Conservation (phyloP, 2,329 filamentous ascomycete species). For the Claviceps fusiformis region DNA sequence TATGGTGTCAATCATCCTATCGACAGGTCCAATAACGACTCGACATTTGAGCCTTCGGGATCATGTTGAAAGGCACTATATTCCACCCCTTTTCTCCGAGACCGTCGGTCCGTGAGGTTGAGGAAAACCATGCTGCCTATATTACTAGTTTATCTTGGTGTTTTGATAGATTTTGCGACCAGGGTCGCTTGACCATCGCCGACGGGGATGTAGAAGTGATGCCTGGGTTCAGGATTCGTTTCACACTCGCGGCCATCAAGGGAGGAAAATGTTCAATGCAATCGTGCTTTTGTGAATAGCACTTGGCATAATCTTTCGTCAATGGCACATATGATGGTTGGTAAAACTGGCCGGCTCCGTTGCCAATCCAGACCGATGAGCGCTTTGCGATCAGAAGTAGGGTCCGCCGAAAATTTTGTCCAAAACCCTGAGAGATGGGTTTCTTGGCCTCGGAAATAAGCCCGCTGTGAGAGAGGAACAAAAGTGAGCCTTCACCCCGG, state of each 20-base stretch:
- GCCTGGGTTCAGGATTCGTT: too few relatives aligned
- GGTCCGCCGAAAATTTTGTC: too few relatives aligned
- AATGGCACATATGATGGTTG: too few relatives aligned
- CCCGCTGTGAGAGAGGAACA: not conserved
- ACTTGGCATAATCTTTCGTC: too few relatives aligned
- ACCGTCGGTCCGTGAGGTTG: slow-evolving; percentile 81
- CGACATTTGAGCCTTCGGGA: slow-evolving; percentile 39
- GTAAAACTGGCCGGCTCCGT: too few relatives aligned
- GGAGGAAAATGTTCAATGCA: too few relatives aligned
- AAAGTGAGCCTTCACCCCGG: too few relatives aligned
- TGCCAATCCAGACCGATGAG: too few relatives aligned
- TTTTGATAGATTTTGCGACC: not conserved
- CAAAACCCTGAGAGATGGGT: too few relatives aligned
- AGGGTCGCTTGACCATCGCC: not conserved
- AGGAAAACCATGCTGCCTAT: slow-evolving; percentile 62
- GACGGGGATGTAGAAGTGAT: not conserved
- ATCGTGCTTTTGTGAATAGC: too few relatives aligned
- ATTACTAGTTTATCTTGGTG: slow-evolving; percentile 5
- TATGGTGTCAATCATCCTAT: slow-evolving; percentile 82
- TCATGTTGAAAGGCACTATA: slow-evolving; percentile 49
- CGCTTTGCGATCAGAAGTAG: too few relatives aligned
- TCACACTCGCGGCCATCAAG: too few relatives aligned
- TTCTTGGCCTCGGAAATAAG: not conserved
- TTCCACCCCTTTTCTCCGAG: slow-evolving; percentile 83
- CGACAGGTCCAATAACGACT: slow-evolving; percentile 87